Evolutionary conservation across 371 early-diverging fungal genomes (phyloP).

Genomic region (Actinomucor elegans): DNA sequence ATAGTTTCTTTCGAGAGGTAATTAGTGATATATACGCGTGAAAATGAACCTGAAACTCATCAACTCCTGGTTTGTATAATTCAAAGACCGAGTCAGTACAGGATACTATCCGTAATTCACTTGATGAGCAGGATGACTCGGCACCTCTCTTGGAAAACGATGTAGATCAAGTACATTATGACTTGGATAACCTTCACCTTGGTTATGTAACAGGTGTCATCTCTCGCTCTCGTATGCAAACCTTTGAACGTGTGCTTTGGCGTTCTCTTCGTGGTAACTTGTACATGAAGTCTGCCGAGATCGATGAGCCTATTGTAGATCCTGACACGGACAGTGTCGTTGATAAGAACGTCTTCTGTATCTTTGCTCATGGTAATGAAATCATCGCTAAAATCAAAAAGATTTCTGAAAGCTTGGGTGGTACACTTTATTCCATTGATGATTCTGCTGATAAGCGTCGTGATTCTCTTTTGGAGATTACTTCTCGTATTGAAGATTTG

Average conservation of each 20-base stretch:
- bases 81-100: slow-evolving; percentile 52
- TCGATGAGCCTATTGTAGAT: slow-evolving; percentile 88
- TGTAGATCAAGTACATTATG: slow-evolving; percentile 48
- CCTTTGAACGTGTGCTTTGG: slow-evolving; percentile 96
- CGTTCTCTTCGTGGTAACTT: slow-evolving; percentile 97
- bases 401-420: slow-evolving; percentile 94
- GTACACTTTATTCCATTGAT: slow-evolving; percentile 90
- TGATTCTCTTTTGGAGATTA: slow-evolving; percentile 75
- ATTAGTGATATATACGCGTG: not conserved
- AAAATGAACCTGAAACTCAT: slow-evolving; percentile 1
- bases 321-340: slow-evolving; percentile 81
- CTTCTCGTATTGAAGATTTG: slow-evolving; percentile 50
- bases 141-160: slow-evolving; percentile 58
- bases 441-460: slow-evolving; percentile 82
- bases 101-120: slow-evolving; percentile 46
- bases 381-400: slow-evolving; percentile 88
- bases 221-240: slow-evolving; percentile 75
- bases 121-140: slow-evolving; percentile 55
- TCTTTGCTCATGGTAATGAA: slow-evolving; percentile 95
- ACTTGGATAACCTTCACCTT: slow-evolving; percentile 35
- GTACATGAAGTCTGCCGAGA: slow-evolving; percentile 94
- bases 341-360: slow-evolving; percentile 94
- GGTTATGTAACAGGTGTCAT: slow-evolving; percentile 93
- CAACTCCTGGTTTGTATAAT: not conserved
- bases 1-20: slow-evolving; percentile 76